Conservation (phyloP, 2,329 filamentous ascomycete genomes). For the Penicillium sp. region DNA sequence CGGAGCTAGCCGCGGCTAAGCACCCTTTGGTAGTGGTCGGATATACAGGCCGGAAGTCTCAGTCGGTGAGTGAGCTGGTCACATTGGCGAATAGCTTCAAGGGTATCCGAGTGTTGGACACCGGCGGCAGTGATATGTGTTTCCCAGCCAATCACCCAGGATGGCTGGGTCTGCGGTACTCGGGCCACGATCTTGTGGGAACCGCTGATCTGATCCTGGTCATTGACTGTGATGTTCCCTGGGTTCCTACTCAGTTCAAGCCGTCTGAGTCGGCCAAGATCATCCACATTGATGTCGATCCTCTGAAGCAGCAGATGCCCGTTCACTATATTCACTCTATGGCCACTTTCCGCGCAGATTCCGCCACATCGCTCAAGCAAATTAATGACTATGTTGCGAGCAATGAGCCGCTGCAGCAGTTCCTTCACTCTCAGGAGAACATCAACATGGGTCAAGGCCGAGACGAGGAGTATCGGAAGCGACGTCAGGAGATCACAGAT, state of each 20-base stretch:
- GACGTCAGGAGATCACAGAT: slow-evolving; percentile 59
- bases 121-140: slow-evolving; percentile 53
- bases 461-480: slow-evolving; percentile 56
- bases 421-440: slow-evolving; percentile 43
- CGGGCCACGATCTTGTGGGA: slow-evolving; percentile 68
- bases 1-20: slow-evolving; percentile 47
- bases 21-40: slow-evolving; percentile 51
- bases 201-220: slow-evolving; percentile 82
- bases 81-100: slow-evolving; percentile 48
- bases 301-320: slow-evolving; percentile 70
- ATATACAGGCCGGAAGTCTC: slow-evolving; percentile 49
- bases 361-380: slow-evolving; percentile 64
- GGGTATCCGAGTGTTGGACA: slow-evolving; percentile 52
- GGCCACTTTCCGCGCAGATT: slow-evolving; percentile 66
- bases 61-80: slow-evolving; percentile 46
- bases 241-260: slow-evolving; percentile 76
- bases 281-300: slow-evolving; percentile 65
- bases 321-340: slow-evolving; percentile 68
- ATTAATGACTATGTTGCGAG: slow-evolving; percentile 60
- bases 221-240: slow-evolving; percentile 86
- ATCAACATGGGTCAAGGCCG: slow-evolving; percentile 54
- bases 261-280: slow-evolving; percentile 58
- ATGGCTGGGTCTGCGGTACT: slow-evolving; percentile 70
- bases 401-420: slow-evolving; percentile 44
- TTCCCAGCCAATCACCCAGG: slow-evolving; percentile 50